phyloP scores from a whole-genome alignment of 176 grass and related monocot species.

The Tillandsia fasciculata region DNA sequence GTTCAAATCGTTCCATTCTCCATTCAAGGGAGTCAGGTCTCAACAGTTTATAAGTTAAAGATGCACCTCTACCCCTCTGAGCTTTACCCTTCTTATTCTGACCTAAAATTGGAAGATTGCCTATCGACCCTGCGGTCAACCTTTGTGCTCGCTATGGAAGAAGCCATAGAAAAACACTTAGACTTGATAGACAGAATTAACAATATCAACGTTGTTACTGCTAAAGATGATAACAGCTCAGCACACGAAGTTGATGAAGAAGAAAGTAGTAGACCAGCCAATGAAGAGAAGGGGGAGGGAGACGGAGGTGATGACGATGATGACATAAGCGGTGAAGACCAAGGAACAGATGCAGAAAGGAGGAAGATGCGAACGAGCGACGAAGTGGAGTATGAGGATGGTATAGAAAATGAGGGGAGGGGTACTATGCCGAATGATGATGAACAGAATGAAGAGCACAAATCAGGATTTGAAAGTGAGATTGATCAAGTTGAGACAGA shows the following conservation, averaged over 20 bases:
- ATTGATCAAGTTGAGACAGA: conserved; percentile 36
- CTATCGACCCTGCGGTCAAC: conserved; percentile 31
- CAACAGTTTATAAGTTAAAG: conserved; percentile 61
- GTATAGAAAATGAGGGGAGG: conserved; percentile 25
- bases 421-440: conserved; percentile 11
- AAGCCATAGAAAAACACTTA: conserved; percentile 68
- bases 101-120: conserved; percentile 49
- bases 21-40: conserved; percentile 45
- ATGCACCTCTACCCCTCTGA: conserved; percentile 58
- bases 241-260: conserved; percentile 29
- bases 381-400: conserved; percentile 87
- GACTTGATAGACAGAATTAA: conserved; percentile 60
- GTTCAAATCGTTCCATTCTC: conserved; percentile 72
- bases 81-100: conserved; percentile 31
- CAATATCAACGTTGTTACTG: conserved; percentile 41
- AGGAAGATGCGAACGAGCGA: conserved; percentile 52
- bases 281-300: conserved; percentile 26
- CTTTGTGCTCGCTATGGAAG: conserved; percentile 79
- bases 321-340: conserved; percentile 49
- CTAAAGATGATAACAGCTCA: conserved; percentile 28
- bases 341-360: conserved; percentile 57
- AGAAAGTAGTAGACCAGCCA: conserved; percentile 28
- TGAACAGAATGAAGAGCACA: conserved; percentile 34
- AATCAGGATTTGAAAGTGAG: conserved; percentile 30
- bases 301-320: conserved; percentile 40